Base-by-base conservation (phyloP, 495 filamentous ascomycete genomes). In the Aspergillus steynii region DNA sequence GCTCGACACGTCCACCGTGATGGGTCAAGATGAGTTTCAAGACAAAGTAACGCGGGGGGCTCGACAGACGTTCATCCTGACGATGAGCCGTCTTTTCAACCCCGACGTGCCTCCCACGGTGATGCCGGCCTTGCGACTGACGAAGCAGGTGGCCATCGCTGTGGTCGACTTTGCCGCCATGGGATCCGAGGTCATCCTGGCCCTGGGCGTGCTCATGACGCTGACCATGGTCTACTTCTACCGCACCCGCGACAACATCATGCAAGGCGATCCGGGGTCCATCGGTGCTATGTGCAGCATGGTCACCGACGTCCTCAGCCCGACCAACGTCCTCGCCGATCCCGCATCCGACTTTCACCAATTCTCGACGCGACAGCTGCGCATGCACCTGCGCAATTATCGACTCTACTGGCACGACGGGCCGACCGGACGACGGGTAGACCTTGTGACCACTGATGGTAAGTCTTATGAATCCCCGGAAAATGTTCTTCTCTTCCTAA, bases 271-370 rank as follows among this genome's bases (percentile, higher is more conserved):
- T 29, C 76, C 76, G 2, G 71, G 76, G 8, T 77, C 76, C 0
- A 76, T 78, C 45, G 70, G 73, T 8, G 76, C 76, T 37, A 77
- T 78, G 76, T 78, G 74, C 46, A 77, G 74, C 61, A 74, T 78
- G 42, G 62, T 73, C 2, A 71, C 71, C n/a, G 71, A 78, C 46
- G 51, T 78, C 0, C 73, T 78, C 42, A 68, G 69, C 48, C 61
- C 69, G 5, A 60, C 59, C 26, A 77, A 76, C 57, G 61, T 78
- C 29, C 66, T 78, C 1, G 65, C 66, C 7, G 57, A 73, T 49
- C 66, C 76, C 2, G 61, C 65, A 5, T 58, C 48, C 12, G 76
- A 74, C 28, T 73, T 76, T 29, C 73, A 78, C 58, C 71, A 77
- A 52, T 76, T 72, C 31, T 78, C 76, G 12, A 78, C 76, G 0